These are phyloP conservation scores for Beauveria bassiana DNA, from an alignment of 2,329 filamentous ascomycete genomes.

Conservation along the genomic window DNA sequence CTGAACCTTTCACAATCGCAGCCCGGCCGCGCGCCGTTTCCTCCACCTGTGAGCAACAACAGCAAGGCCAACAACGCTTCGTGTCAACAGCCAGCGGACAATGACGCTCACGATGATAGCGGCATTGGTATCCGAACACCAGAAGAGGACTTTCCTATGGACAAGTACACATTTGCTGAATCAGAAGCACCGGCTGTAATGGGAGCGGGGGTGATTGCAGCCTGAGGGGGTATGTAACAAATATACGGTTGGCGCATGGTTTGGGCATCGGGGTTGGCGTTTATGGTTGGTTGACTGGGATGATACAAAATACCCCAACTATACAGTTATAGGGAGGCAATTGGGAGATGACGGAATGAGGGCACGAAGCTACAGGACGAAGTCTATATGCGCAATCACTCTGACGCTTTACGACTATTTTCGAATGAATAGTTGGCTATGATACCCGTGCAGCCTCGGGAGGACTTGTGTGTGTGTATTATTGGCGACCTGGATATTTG, in stretches of 20 bases:
- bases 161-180: slow-evolving; percentile 46
- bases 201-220: slow-evolving; percentile 23
- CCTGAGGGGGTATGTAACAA: slow-evolving; percentile 5
- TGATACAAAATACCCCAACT: slow-evolving; percentile 9
- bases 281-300: slow-evolving; percentile 10
- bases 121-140: slow-evolving; percentile 65
- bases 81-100: slow-evolving; percentile 26
- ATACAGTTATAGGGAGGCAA: slow-evolving; percentile 8
- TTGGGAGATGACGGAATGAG: slow-evolving; percentile 5
- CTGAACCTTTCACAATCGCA: slow-evolving; percentile 41
- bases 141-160: slow-evolving; percentile 55
- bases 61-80: slow-evolving; percentile 10
- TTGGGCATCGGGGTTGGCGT: slow-evolving; percentile 5
- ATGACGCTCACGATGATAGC: slow-evolving; percentile 59
- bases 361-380: slow-evolving; percentile 8
- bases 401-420: background rate
- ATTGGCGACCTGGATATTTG: slow-evolving; percentile 8
- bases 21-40: slow-evolving; percentile 43
- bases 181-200: slow-evolving; percentile 28
- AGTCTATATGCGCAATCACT: background rate
- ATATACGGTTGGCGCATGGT: slow-evolving; percentile 6
- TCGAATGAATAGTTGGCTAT: slow-evolving; percentile 4
- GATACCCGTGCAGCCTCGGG: slow-evolving; percentile 1
- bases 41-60: slow-evolving; percentile 30
- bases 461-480: slow-evolving; percentile 6